Percentiles rank a stretch among this genome's conserved stretches.
These are phyloP conservation scores for Neonectria faginata DNA, from an alignment of 2,329 filamentous ascomycete genomes.

Conservation along the genomic window DNA sequence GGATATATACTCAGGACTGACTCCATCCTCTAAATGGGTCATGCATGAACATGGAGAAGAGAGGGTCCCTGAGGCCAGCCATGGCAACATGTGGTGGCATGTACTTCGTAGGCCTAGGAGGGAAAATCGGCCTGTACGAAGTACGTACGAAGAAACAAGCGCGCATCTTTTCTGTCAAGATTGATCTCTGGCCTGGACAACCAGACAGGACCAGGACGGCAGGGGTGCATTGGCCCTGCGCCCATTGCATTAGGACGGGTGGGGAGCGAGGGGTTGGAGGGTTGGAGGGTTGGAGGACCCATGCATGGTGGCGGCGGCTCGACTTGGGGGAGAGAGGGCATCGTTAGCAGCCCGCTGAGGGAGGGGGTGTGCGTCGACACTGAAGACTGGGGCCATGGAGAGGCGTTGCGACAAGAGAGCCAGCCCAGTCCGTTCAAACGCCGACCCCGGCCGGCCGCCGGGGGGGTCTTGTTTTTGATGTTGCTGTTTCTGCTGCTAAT, in stretches of 20 bases:
- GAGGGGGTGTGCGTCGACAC: conserved; percentile 36
- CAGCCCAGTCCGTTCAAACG: conserved; percentile 41
- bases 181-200: conserved; percentile 49
- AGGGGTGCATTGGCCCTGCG: conserved; percentile 46
- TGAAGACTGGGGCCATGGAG: conserved; percentile 40
- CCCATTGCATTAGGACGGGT: conserved; percentile 47
- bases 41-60: conserved; percentile 55
- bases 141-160: conserved; percentile 47
- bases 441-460: conserved; percentile 44
- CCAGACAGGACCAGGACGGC: conserved; percentile 43
- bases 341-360: conserved; percentile 41
- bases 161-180: conserved; percentile 45
- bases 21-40: conserved; percentile 45
- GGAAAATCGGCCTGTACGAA: conserved; percentile 40
- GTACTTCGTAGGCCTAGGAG: conserved; percentile 29
- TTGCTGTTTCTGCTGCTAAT: conserved; percentile 31
- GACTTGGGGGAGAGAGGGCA: conserved; percentile 46
- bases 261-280: conserved; percentile 48
- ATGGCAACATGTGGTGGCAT: conserved; percentile 38
- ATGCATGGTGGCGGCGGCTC: conserved; percentile 47
- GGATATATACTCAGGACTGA: conserved; percentile 59
- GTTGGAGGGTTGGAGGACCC: conserved; percentile 46
- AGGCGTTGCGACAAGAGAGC: conserved; percentile 38
- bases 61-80: conserved; percentile 49
- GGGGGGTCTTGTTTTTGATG: conserved; percentile 36